Evolutionary conservation across 2,329 filamentous ascomycete genomes (phyloP).

Genomic region (Monosporascus sp.): DNA sequence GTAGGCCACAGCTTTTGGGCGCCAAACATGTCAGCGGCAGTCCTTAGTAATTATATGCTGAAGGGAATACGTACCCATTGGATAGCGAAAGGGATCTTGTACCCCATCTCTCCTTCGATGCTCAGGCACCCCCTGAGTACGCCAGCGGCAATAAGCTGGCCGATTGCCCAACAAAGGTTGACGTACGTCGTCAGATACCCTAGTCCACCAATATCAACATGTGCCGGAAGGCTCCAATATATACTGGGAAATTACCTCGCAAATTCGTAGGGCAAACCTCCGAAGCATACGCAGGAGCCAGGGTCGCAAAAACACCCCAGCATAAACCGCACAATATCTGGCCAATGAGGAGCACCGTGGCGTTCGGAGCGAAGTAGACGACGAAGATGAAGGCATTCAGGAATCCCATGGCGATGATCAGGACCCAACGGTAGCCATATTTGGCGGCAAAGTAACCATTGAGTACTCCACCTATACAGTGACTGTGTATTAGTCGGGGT

Average conservation of each 20-base stretch:
- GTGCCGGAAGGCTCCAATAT: background rate
- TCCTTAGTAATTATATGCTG: background rate
- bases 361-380: conserved; percentile 21
- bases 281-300: conserved; percentile 30
- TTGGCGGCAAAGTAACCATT: conserved; percentile 24
- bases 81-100: conserved; percentile 37
- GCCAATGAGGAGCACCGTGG: conserved; percentile 19
- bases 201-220: background rate
- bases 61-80: conserved; percentile 32
- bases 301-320: conserved; percentile 28
- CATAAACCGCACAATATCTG: conserved; percentile 26
- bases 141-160: conserved; percentile 36
- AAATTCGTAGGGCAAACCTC: conserved; percentile 29
- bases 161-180: conserved; percentile 43
- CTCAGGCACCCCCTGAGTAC: conserved; percentile 34
- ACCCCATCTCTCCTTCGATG: conserved; percentile 34
- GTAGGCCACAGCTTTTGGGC: conserved; percentile 31
- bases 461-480: conserved; percentile 19
- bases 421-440: conserved; percentile 25
- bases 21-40: background rate
- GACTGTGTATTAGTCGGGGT: background rate
- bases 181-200: conserved; percentile 38
- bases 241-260: conserved; percentile 11
- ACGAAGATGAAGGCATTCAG: conserved; percentile 26
- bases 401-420: conserved; percentile 23